These are phyloP conservation scores for Daedaleopsis nitida DNA, from an alignment of 768 basidiomycete species.

Conservation along the genomic window DNA sequence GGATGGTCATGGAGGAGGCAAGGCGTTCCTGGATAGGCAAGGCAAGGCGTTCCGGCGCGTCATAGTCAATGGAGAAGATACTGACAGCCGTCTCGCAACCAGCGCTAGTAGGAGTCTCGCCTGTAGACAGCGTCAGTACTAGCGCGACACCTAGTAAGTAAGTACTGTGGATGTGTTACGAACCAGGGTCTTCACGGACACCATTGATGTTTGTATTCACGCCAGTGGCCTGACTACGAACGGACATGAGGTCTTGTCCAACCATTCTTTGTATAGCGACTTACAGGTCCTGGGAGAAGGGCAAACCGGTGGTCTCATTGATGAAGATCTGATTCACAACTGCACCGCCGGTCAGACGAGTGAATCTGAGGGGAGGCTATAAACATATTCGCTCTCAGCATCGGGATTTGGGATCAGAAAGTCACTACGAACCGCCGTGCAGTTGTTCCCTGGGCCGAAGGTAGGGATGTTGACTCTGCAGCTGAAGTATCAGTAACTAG, in stretches of 20 bases:
- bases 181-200: constrained; percentile 27
- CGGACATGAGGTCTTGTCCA: neutral
- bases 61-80: constrained; percentile 34
- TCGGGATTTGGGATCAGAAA: neutral
- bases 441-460: constrained; percentile 28
- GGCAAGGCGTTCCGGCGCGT: constrained; percentile 31
- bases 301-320: constrained; percentile 30
- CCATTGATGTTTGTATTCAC: constrained; percentile 31
- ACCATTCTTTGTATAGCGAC: constrained; percentile 1
- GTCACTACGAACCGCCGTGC: constrained; percentile 21
- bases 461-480: constrained; percentile 28
- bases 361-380: constrained; percentile 33
- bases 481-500: neutral
- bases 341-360: constrained; percentile 34
- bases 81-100: constrained; percentile 31
- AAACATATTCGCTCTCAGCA: neutral
- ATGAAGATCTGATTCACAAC: constrained; percentile 26
- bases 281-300: constrained; percentile 25
- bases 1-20: neutral
- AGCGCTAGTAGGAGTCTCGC: constrained; percentile 30
- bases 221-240: constrained; percentile 22
- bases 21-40: constrained; percentile 23
- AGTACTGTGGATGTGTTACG: neutral
- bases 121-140: constrained; percentile 9
- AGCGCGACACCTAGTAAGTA: neutral